A percentile compares a stretch with the other conserved stretches of the same genome.
These are phyloP conservation scores for Ophiostoma ulmi DNA, from an alignment of 2,329 filamentous ascomycete genomes.

Conservation along the genomic window DNA sequence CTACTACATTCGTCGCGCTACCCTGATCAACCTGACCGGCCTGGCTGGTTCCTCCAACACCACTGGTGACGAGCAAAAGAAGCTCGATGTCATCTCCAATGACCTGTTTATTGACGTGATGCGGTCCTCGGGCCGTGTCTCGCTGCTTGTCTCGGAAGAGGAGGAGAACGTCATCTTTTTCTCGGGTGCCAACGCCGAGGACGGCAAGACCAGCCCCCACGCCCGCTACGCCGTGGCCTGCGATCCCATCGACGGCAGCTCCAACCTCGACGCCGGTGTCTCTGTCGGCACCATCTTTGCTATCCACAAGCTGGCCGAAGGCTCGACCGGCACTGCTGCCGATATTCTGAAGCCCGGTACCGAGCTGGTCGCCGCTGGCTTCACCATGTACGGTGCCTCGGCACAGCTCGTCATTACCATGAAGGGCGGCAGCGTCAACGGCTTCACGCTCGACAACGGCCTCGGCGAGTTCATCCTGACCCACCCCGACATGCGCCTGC, in stretches of 20 bases:
- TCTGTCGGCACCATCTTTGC: conserved; percentile 97
- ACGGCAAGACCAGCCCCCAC: conserved; percentile 51
- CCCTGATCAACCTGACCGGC: conserved; percentile 90
- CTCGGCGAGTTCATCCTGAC: conserved; percentile 98
- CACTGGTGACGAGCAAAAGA: conserved; percentile 98
- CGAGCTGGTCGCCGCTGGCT: conserved; percentile 89
- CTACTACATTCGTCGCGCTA: conserved; percentile 96
- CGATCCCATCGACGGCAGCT: conserved; percentile 96
- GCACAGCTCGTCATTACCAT: conserved; percentile 96
- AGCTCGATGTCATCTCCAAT: conserved; percentile 98
- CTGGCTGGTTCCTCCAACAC: conserved; percentile 91
- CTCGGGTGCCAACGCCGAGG: conserved; percentile 40
- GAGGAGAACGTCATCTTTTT: conserved; percentile 92
- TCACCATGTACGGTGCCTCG: conserved; percentile 99
- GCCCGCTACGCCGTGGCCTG: conserved; percentile 92
- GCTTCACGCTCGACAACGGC: conserved; percentile 94
- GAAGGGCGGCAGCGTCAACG: conserved; percentile 86
- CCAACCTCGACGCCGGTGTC: conserved; percentile 95
- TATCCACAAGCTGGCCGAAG: conserved; percentile 82
- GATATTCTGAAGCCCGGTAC: conserved; percentile 86
- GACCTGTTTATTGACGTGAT: conserved; percentile 96
- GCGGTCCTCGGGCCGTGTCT: conserved; percentile 84
- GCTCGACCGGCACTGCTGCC: conserved; percentile 67
- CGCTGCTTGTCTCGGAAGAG: conserved; percentile 93
- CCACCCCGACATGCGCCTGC: conserved; percentile 89